phyloP scores from a whole-genome alignment of 2,329 filamentous ascomycete genomes.

The Colletotrichum gigasporum region DNA sequence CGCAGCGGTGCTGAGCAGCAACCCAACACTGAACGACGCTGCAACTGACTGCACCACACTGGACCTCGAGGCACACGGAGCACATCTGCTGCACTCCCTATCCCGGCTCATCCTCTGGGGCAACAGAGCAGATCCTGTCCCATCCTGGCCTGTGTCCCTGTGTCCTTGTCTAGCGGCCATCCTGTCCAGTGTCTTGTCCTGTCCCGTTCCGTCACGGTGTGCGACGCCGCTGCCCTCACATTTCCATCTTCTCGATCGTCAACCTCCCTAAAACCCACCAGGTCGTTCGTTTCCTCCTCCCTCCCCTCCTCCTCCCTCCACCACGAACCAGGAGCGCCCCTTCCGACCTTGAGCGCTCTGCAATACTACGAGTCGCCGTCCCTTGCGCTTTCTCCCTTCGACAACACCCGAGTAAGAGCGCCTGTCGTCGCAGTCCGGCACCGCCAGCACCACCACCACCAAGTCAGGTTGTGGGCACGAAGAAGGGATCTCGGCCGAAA shows the following conservation, averaged over 20 bases:
- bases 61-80: constrained; percentile 18
- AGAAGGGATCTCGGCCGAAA: neutral
- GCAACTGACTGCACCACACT: neutral
- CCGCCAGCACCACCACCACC: neutral
- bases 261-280: constrained; percentile 28
- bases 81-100: constrained; percentile 17
- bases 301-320: neutral
- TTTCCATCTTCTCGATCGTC: constrained; percentile 23
- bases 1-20: too few relatives aligned
- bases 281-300: constrained; percentile 18
- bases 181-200: constrained; percentile 3
- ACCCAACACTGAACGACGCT: too few relatives aligned
- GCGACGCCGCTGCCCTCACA: constrained; percentile 21
- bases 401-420: neutral
- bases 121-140: constrained; percentile 20
- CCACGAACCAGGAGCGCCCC: constrained; percentile 21
- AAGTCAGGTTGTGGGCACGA: neutral
- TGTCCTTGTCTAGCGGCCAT: neutral
- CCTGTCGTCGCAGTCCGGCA: neutral
- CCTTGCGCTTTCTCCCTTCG: neutral
- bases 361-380: neutral
- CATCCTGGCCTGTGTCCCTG: neutral
- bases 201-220: neutral
- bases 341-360: constrained; percentile 18
- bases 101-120: constrained; percentile 13